Evolutionary conservation across 768 basidiomycete species (phyloP), one percentile per base, ranked within the genome.

Genomic region (Russula virescens): DNA sequence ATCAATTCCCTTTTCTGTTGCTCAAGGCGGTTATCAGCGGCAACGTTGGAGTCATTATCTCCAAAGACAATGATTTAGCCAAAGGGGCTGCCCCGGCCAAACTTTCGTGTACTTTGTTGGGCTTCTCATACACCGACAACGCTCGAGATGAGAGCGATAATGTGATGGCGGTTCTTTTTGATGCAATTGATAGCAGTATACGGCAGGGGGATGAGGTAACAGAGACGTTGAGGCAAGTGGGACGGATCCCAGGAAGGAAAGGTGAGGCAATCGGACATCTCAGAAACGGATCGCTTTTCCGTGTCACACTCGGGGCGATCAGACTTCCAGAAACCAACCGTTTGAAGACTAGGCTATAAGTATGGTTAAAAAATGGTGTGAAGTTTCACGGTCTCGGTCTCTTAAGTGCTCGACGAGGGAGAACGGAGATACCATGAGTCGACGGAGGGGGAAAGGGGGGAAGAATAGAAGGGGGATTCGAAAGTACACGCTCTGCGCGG

Each of bases 101-200:
- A 28, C 55, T 28, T 3, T 46, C 21, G 40, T 26, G n/a, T 18
- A 58, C 21, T 23, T n/a, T 16, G 26, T 53, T 8, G 6, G 10
- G n/a, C 23, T 42, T 48, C 18, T 28, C 21, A 18, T 34, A 31
- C 38, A 51, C 31, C 21, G 31, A 43, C 53, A 16, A 35, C 23
- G 26, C 11, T 8, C 48, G 35, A 48, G 50, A 54, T 43, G 23
- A 34, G 14, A 2, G 16, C 26, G 52, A 48, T 58, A 34, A 51
- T 26, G 47, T 5, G 25, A 18, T 5, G n/a, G 10, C 16, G 21
- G 34, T 46, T 21, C 31, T 26, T 25, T 54, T 42, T 31, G 45
- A 53, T 43, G 8, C 49, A 46, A 62, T 55, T 47, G 42, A 64
- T 60, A 5, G 38, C 46, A 25, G 14, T 42, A 38, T 48, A 13